Evolutionary conservation across 495 filamentous ascomycete species (phyloP).

Genomic region (Penicillium pancosmium): DNA sequence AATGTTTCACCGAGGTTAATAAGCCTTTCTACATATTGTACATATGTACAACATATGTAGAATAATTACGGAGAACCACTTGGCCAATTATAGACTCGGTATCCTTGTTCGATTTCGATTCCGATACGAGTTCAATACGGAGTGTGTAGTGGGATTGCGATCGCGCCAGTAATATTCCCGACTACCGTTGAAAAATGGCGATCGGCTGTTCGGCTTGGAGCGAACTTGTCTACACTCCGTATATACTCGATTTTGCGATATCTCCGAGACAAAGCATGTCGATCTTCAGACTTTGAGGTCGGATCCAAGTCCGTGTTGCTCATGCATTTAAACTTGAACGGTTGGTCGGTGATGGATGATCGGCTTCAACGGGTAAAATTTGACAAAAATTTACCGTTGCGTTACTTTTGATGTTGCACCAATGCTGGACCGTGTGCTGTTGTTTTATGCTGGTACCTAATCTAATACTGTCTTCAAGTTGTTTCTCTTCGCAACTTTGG

Average conservation of each 20-base stretch:
- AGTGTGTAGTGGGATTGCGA: background rate
- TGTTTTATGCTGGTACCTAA: too few relatives aligned
- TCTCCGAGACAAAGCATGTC: background rate
- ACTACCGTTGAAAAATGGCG: too few relatives aligned
- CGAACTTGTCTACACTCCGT: too few relatives aligned
- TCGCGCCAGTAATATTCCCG: too few relatives aligned
- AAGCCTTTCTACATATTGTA: background rate
- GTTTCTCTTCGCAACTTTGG: too few relatives aligned
- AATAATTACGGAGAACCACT: background rate
- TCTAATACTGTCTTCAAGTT: too few relatives aligned
- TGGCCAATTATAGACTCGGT: background rate
- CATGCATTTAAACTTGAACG: background rate
- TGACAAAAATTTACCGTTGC: background rate
- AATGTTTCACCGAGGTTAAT: slow-evolving; percentile 4
- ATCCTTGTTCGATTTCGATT: background rate
- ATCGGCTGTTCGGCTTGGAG: too few relatives aligned
- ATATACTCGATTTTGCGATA: background rate
- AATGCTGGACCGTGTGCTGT: background rate
- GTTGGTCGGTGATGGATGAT: background rate
- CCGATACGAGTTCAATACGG: background rate
- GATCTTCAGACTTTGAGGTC: background rate
- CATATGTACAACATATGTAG: too few relatives aligned
- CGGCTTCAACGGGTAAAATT: background rate
- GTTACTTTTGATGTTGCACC: background rate
- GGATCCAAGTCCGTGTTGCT: background rate